Percentiles rank a stretch among this genome's conserved stretches.
Evolutionary conservation across 768 basidiomycete species (phyloP).

Genomic region (Lyophyllum semitale): DNA sequence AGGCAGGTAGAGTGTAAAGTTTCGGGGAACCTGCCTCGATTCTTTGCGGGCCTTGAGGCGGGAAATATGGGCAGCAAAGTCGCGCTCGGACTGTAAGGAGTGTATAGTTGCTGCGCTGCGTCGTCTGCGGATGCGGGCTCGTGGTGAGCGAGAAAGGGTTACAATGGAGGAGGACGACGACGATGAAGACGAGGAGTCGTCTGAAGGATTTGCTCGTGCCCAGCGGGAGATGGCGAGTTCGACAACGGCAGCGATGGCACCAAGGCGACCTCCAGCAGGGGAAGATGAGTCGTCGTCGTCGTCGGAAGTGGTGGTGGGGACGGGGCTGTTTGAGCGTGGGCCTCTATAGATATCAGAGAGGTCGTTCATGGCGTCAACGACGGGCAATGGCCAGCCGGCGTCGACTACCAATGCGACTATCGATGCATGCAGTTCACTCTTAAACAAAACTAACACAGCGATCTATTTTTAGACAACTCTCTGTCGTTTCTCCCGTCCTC

Average conservation of each 20-base stretch:
- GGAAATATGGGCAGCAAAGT: constrained; percentile 59
- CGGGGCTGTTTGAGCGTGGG: constrained; percentile 24
- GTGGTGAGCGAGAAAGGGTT: constrained; percentile 39
- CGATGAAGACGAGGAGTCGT: constrained; percentile 43
- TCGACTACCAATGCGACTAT: background rate
- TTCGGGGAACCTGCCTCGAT: constrained; percentile 58
- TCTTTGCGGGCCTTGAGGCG: constrained; percentile 64
- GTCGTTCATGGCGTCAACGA: constrained; percentile 18
- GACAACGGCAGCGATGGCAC: constrained; percentile 59
- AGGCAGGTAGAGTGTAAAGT: constrained; percentile 69
- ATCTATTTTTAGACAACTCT: constrained; percentile 16
- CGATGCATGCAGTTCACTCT: background rate
- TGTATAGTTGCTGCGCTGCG: constrained; percentile 53
- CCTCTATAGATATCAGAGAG: constrained; percentile 66
- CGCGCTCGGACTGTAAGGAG: constrained; percentile 55
- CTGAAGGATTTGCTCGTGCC: constrained; percentile 54
- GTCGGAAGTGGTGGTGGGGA: constrained; percentile 34
- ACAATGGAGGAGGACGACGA: constrained; percentile 46
- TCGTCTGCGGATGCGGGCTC: constrained; percentile 45
- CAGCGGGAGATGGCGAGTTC: constrained; percentile 74
- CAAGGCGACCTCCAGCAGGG: constrained; percentile 42
- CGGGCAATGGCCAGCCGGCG: constrained; percentile 5
- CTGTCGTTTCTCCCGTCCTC: constrained; percentile 18
- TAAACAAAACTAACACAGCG: background rate
- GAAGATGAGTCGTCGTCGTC: constrained; percentile 41